Base-by-base conservation (phyloP, 2,329 filamentous ascomycete species). In the Remersonia thermophila region DNA sequence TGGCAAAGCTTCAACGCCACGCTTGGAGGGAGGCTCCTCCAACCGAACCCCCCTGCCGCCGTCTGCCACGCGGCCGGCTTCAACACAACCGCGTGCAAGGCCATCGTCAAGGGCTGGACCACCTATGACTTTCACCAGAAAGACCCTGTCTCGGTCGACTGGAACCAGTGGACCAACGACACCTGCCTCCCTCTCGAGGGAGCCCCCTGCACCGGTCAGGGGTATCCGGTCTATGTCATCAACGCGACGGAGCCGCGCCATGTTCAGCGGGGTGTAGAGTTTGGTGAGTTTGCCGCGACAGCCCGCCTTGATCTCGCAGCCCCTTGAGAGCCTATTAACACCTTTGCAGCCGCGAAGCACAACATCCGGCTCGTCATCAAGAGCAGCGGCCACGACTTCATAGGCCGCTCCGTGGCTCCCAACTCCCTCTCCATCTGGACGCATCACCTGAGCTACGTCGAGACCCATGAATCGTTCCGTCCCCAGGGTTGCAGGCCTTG, bases 391-490 rank as follows among this genome's bases (percentile, higher is more conserved):
- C 70, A 75, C 48, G 69, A 73, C 45, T 66, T 61, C 40, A 55
- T 67, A 17, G 77, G 75, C 30, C 69, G 71, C 31, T 75, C 69
- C 0, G 73, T 69, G 0, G 77, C 76, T 7, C 66, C 66, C 8
- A 74, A 75, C 2, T 63, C 68, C 0, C 50, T 77, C 6, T 61
- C 63, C 2, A 56, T 77, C 30, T 76, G 73, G 65, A 73, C 63
- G 4, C 70, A 75, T 37, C 52, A 63, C 42, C 58, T 77, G 33
- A 66, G 69, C 44, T 55, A 59, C 12, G 56, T 63, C 38, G 39
- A 59, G 43, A 48, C 50, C 3, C 53, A 59, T 23, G 14, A 47
- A 2, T 55, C 60, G 27, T 41, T 42, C 7, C 49, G 50, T 2
- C 54, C 55, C 3, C 46, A 56, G 10, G 65, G 62, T 17, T 61